Base-by-base conservation (phyloP, 2,329 filamentous ascomycete species). In the Cytospora piceicola region DNA sequence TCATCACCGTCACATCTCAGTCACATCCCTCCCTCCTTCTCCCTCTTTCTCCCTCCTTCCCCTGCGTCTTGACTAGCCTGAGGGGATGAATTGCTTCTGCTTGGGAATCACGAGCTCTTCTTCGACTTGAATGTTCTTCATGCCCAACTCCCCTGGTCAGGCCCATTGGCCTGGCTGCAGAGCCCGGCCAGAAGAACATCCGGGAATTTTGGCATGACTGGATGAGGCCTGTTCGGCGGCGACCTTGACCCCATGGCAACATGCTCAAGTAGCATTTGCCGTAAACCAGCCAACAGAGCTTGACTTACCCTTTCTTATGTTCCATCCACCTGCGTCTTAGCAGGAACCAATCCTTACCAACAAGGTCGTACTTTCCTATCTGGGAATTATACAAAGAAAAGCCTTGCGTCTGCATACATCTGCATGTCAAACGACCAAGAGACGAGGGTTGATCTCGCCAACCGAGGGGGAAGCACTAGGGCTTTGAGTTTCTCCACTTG, bases 131-230 rank as follows among this genome's bases (percentile, higher is more conserved):
- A 22, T 27, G 39, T 54, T 17, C 22, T 30, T 22, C 27, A 58
- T 61, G 22, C 34, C 32, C 32, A 55, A 17, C 11, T 39, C 36
- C 49, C 46, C 49, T 60, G 34, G 22, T 61, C 54, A 22, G 61
- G 32, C 58, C 62, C 65, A 58, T 66, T 71, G 69, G 69, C 70
- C 65, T 55, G 66, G 64, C 63, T 66, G 63, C 65, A 61, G 61
- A 55, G 46, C 55, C 56, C 36, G 52, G 58, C 49, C 3, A 52
- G 32, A 52, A 30, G 39, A 29, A 60, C 49, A 56, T 39, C 29
- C 46, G 46, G 24, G 46, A 29, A 32, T 32, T 55, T 46, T 34
- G 64, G 58, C 57, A 57, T 32, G 24, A 30, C 30, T 36, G 58
- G 22, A n/a, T 52, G 29, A n/a, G 58, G 58, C 51, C 30, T 57